phyloP scores from a whole-genome alignment of 345 rosid species.

The Kernera saxatilis region DNA sequence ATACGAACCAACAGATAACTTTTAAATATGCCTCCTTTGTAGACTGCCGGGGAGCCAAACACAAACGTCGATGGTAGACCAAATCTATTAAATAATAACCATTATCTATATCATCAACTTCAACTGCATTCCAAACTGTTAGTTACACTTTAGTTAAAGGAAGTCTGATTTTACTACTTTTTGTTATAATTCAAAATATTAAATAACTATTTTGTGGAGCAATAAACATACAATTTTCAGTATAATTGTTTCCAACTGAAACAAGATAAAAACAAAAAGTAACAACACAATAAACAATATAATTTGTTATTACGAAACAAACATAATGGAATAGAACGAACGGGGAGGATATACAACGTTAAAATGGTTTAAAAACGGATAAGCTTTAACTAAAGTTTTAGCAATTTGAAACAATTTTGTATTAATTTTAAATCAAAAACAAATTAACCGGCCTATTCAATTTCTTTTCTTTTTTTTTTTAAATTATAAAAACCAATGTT shows the following conservation, averaged over 20 bases:
- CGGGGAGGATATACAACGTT: too few species aligned
- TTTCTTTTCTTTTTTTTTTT: too few species aligned
- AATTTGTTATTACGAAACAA: too few species aligned
- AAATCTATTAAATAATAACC: conserved; percentile 5
- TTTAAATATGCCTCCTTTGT: conserved; percentile 9
- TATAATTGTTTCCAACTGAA: background rate
- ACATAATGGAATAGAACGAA: too few species aligned
- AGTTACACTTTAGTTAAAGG: background rate
- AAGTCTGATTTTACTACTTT: background rate
- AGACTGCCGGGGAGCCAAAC: conserved; percentile 23
- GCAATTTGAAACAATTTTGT: too few species aligned
- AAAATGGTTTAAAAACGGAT: too few species aligned
- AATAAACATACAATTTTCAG: background rate
- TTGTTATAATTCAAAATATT: background rate
- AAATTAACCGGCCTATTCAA: too few species aligned
- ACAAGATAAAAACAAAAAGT: background rate
- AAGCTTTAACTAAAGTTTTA: too few species aligned
- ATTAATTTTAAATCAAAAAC: too few species aligned
- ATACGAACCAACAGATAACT: conserved; percentile 15
- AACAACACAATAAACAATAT: background rate
- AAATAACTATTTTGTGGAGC: too few species aligned
- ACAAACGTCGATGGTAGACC: conserved; percentile 20
- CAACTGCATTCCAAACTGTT: background rate
- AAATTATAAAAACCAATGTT: too few species aligned
- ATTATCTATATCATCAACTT: background rate